Evolutionary conservation across 345 rosid genomes (phyloP), one percentile per base, ranked within the genome.

Genomic region (Microcos paniculata): DNA sequence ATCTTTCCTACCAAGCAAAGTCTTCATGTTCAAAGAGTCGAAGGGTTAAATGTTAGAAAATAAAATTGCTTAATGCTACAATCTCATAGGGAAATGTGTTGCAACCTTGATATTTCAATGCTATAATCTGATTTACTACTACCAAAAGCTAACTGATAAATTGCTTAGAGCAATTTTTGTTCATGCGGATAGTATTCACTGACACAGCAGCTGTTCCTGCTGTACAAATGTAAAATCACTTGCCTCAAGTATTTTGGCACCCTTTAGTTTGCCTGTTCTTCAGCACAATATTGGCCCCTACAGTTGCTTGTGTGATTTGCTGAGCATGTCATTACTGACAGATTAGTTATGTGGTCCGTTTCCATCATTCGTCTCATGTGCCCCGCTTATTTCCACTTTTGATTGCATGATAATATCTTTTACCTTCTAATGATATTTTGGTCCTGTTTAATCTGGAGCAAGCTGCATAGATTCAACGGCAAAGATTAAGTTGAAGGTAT

Each of bases 11-110:
- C n/a, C n/a, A n/a, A n/a, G n/a, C n/a, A n/a, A n/a, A n/a, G n/a
- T n/a, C n/a, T n/a, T n/a, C n/a, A n/a, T n/a, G n/a, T n/a, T n/a
- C n/a, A n/a, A n/a, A n/a, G n/a, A n/a, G n/a, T n/a, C n/a, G n/a
- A n/a, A 70, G 61, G 51, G 73, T 43, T 51, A 33, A 70, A 70
- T 19, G 59, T 31, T 51, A 31, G 28, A n/a, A 70, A 68, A 51
- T 70, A 51, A n/a, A 19, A 2, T 70, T 51, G 45, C 46, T 63
- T 12, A n/a, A 63, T 40, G 26, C 69, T n/a, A 38, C 28, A 63
- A 4, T 7, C 2, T 24, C 18, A 3, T 2, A 38, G 40, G 8
- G n/a, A 43, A 12, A 21, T 13, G 21, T 31, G 3, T 28, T 30
- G 24, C 72, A 48, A 28, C 70, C 26, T 40, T 48, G 15, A n/a